Evolutionary conservation across 2,329 filamentous ascomycete species (phyloP).

Genomic region (Colletotrichum sp.): DNA sequence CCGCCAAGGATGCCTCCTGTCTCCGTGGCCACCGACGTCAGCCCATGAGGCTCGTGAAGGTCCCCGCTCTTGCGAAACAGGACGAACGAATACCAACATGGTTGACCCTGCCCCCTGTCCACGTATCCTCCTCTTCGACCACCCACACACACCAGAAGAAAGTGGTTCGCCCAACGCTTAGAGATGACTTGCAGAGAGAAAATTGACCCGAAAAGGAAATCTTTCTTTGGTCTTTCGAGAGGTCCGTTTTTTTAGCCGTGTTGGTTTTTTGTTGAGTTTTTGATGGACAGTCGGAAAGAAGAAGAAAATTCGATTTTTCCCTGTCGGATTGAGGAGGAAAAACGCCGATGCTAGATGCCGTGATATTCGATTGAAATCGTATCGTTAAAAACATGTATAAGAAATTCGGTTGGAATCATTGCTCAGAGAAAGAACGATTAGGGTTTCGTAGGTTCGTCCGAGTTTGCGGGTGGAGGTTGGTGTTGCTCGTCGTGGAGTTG

Average conservation of each 20-base stretch:
- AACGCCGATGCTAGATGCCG: constrained; percentile 24
- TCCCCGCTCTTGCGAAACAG: constrained; percentile 1
- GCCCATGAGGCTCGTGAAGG: neutral
- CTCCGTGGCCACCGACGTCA: neutral
- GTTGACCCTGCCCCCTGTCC: neutral
- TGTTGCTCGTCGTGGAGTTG: neutral
- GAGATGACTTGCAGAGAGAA: neutral
- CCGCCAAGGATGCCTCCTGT: constrained; percentile 5
- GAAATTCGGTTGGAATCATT: constrained; percentile 2
- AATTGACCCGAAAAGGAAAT: neutral
- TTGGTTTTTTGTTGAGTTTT: neutral
- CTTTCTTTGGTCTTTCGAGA: neutral
- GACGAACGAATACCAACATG: neutral
- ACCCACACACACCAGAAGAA: neutral
- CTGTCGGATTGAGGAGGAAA: constrained; percentile 2
- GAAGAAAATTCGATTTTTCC: neutral
- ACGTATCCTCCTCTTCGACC: neutral
- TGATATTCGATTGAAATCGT: constrained; percentile 9
- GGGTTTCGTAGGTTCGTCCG: constrained; percentile 5
- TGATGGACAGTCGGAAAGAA: neutral
- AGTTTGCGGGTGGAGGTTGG: neutral
- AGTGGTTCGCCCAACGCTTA: neutral
- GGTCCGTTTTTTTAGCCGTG: neutral
- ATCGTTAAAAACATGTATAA: constrained; percentile 16
- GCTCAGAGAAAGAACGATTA: constrained; percentile 14